A percentile compares a stretch with the other conserved stretches of the same genome.
Evolutionary conservation across 495 filamentous ascomycete species (phyloP).

Genomic region (Thermothielavioides terrestris): DNA sequence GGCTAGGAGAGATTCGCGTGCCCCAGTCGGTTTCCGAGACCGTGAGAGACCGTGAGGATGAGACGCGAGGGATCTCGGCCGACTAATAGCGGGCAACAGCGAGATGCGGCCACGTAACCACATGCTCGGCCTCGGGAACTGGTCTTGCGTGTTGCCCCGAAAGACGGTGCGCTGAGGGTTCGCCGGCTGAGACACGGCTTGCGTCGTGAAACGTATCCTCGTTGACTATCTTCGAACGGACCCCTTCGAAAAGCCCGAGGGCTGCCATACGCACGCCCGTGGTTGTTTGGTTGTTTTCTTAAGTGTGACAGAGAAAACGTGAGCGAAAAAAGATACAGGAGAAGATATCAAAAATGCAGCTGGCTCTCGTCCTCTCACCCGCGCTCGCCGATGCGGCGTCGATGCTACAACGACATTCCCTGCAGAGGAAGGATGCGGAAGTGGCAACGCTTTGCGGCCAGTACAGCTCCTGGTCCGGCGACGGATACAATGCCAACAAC

Average conservation of each 20-base stretch:
- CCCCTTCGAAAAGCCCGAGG: background rate
- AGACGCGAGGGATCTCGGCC: background rate
- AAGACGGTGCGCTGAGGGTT: background rate
- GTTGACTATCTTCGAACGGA: background rate
- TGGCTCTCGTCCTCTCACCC: background rate
- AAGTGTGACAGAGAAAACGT: too few relatives aligned
- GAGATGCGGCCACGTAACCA: background rate
- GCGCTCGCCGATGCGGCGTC: background rate
- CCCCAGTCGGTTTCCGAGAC: background rate
- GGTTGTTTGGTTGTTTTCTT: too few relatives aligned
- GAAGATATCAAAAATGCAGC: background rate
- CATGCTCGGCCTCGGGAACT: background rate
- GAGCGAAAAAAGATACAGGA: too few relatives aligned
- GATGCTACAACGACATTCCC: background rate
- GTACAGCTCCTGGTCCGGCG: conserved; percentile 25
- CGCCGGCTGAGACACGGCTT: background rate
- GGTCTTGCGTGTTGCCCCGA: background rate
- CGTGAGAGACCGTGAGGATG: background rate
- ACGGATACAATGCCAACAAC: conserved; percentile 38
- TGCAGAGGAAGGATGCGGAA: background rate
- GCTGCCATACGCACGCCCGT: too few relatives aligned
- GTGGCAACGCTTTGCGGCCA: conserved; percentile 29
- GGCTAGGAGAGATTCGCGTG: too few relatives aligned
- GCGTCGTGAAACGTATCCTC: background rate
- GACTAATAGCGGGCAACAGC: background rate